Evolutionary conservation across 139 green algal genomes (phyloP).

Genomic region (Pycnococcus provasolii): DNA sequence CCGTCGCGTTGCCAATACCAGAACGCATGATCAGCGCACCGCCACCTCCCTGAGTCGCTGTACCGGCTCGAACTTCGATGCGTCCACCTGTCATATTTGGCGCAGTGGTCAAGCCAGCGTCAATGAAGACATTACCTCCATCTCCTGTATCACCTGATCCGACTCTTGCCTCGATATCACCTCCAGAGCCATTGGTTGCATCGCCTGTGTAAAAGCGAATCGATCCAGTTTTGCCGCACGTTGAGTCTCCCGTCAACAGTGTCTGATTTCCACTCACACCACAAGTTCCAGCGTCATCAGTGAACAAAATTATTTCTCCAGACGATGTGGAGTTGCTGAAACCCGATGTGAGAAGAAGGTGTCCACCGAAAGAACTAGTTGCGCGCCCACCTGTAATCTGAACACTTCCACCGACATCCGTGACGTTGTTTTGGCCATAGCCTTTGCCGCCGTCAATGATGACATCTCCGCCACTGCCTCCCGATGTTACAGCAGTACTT

Average conservation of each 20-base stretch:
- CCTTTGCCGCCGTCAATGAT: no score
- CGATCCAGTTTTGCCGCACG: slow-evolving; percentile 7
- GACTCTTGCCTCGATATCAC: slow-evolving; percentile 17
- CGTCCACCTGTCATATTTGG: slow-evolving; percentile 3
- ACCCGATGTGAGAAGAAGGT: no score
- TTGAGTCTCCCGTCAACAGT: slow-evolving; percentile 7
- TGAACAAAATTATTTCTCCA: slow-evolving; percentile 9
- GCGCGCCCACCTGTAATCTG: no score
- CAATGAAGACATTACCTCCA: slow-evolving; percentile 13
- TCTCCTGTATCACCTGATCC: slow-evolving; percentile 2
- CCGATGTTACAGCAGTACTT: no score
- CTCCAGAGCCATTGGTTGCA: slow-evolving; percentile 8
- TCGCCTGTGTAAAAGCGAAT: slow-evolving; percentile 10
- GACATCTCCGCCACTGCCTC: no score
- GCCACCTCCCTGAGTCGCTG: slow-evolving; percentile 5
- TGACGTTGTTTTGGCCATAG: no score
- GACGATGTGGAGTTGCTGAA: background rate
- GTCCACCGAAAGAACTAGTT: no score
- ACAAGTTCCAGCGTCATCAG: slow-evolving; percentile 5
- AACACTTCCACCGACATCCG: no score
- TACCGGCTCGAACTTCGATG: slow-evolving; percentile 7
- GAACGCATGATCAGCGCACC: slow-evolving; percentile 15
- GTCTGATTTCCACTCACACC: slow-evolving; percentile 17
- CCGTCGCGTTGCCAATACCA: slow-evolving; percentile 9
- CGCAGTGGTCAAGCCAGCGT: background rate